Conservation (phyloP, 352 stramenopile species). For the Pythium scleroteichum region DNA sequence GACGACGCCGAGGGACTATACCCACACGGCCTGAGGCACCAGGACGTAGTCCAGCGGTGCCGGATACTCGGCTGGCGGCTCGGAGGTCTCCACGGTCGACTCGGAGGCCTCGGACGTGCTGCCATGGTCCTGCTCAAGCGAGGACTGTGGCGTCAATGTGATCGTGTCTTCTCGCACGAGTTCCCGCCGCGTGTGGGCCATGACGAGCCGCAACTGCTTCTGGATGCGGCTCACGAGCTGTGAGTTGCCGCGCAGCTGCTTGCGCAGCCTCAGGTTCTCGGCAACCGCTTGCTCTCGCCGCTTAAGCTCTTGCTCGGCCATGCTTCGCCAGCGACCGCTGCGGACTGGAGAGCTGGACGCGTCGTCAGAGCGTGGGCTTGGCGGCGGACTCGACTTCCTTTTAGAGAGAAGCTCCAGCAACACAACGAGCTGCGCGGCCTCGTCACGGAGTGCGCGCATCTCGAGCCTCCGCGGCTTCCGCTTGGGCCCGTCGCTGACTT, state of each 20-base stretch:
- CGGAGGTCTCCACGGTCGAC: too few species aligned
- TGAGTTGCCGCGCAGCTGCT: not conserved
- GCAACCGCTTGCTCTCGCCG: not conserved
- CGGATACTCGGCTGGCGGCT: too few species aligned
- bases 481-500: not conserved
- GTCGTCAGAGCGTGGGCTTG: too few species aligned
- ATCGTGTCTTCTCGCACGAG: not conserved
- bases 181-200: not conserved
- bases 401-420: not conserved
- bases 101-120: too few species aligned
- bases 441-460: slow-evolving; percentile 5
- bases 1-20: too few species aligned
- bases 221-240: not conserved
- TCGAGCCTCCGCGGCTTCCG: not conserved
- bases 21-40: too few species aligned
- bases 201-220: slow-evolving; percentile 1
- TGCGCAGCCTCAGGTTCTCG: slow-evolving; percentile 6
- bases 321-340: too few species aligned
- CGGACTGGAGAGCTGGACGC: too few species aligned
- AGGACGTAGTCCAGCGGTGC: too few species aligned
- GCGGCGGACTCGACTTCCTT: not conserved
- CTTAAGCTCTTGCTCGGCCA: not conserved
- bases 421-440: slow-evolving; percentile 4
- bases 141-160: too few species aligned
- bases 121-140: too few species aligned